Base-by-base conservation (phyloP, 2,329 filamentous ascomycete species). In the Chalara sp. region DNA sequence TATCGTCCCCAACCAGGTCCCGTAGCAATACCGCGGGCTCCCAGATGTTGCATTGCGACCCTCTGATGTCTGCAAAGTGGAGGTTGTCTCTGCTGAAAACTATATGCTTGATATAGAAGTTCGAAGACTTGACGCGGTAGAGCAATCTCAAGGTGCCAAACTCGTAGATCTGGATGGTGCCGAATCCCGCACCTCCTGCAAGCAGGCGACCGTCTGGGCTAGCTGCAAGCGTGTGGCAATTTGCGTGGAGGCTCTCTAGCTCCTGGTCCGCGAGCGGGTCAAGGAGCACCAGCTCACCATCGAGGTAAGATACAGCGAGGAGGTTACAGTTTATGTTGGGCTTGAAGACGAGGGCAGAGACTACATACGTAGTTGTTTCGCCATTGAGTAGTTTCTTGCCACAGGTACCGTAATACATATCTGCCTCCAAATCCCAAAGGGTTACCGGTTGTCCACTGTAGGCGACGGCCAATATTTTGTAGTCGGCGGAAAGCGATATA, bases 41-140 rank as follows among this genome's bases (percentile, higher is more conserved):
- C 69, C 68, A 71, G 43, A 71, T 62, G 41, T 61, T 67, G 55
- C 66, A 70, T 48, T 68, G 64, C 1, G 60, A 51, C 4, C 63
- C 64, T 52, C 67, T 54, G 29, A 70, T 63, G 49, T 71, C 69
- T 5, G 58, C 55, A 49, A 71, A 58, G n/a, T 55, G 65, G 11
- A 64, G 56, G 48, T 61, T 57, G 48, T 71, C 67, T 39, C 48
- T 54, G 32, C 57, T 56, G 42, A 69, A 70, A n/a, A 55, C 52
- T 4, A 70, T 53, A 31, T 63, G 55, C 45, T 62, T 65, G 52
- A 69, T 65, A 43, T 56, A 58, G n/a, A 54, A 57, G 31, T 59
- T 54, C 21, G 50, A 51, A 3, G 61, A 60, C 39, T 57, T 60
- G 44, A 66, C 56, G 13, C 54, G 48, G 47, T 64, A 66, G 28